Base-by-base conservation (phyloP, 139 green algal species). In the Edaphochlamys debaryana region DNA sequence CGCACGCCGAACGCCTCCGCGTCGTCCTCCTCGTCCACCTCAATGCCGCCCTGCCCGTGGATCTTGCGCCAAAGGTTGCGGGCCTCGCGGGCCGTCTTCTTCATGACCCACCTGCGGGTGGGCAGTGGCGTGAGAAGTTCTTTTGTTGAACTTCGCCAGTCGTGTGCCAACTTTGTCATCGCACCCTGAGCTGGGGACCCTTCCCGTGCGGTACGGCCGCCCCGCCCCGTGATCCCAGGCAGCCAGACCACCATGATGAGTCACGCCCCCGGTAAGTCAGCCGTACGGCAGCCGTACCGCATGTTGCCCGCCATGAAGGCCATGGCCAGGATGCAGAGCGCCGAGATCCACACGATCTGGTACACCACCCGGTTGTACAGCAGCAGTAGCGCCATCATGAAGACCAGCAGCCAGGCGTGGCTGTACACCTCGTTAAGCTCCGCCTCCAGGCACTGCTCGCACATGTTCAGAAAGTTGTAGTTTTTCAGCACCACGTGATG, bases 391-490 rank as follows among this genome's bases (percentile, higher is more conserved):
- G 68, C 40, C 79, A 85, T 85, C 50, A 79, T 63, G 22, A 85
- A 69, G 23, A 85, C 69, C 54, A 85, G 40, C 67, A 85, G 79
- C 79, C 79, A 85, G n/a, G 79, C 79, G 69, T 85, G 79, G 29
- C 66, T 64, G 68, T 79, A 85, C 37, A 85, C 79, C 68, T 79
- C 63, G 40, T 85, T 77, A 22, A 85, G 52, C 52, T 85, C 79
- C 9, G 79, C 79, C 56, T 85, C 79, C 52, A 85, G 69, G 38
- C 68, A 76, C 79, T 85, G 79, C 40, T 77, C 69, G 37, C 63
- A 73, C 67, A 85, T 79, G 67, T 85, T 85, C 2, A 85, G 40
- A 40, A 71, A 85, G 79, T 77, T 85, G 67, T 73, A 85, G 54
- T 70, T 85, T 0, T 41, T 40, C 30, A 85, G 67, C 29, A 69